Evolutionary conservation across 2,329 filamentous ascomycete species (phyloP).

Genomic region (Calonectria leucothoes): DNA sequence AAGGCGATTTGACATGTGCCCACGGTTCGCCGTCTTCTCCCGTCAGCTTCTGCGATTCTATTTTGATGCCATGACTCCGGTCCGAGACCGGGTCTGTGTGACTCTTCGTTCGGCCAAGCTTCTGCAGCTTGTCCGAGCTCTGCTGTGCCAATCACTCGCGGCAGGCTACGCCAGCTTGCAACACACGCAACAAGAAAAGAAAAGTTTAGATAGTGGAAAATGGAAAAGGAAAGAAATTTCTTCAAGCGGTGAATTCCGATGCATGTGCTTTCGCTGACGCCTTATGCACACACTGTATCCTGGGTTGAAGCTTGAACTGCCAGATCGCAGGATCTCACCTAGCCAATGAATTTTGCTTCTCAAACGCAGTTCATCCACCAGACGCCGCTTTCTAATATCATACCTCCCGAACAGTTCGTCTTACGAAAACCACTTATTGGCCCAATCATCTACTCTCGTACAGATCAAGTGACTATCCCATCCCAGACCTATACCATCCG

Average conservation of each 20-base stretch:
- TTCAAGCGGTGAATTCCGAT: not conserved
- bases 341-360: not conserved
- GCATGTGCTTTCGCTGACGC: not conserved
- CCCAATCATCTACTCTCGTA: not conserved
- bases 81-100: constrained; percentile 2
- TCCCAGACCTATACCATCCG: not conserved
- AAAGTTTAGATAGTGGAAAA: not conserved
- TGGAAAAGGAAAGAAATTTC: not conserved
- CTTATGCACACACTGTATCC: not conserved
- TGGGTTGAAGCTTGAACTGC: not conserved
- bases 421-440: too few species aligned
- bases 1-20: not conserved
- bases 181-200: not conserved
- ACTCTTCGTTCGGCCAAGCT: not conserved
- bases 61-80: constrained; percentile 1
- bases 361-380: not conserved
- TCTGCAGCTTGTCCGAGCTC: not conserved
- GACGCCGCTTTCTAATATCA: not conserved
- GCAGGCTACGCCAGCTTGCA: not conserved
- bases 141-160: not conserved
- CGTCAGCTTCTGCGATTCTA: not conserved
- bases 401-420: not conserved
- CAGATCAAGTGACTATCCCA: not conserved
- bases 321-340: not conserved
- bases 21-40: not conserved